Percentiles rank a stretch among this genome's conserved stretches.
These are phyloP conservation scores for Myriangium duriaei DNA, from an alignment of 2,329 filamentous ascomycete genomes.

Conservation along the genomic window DNA sequence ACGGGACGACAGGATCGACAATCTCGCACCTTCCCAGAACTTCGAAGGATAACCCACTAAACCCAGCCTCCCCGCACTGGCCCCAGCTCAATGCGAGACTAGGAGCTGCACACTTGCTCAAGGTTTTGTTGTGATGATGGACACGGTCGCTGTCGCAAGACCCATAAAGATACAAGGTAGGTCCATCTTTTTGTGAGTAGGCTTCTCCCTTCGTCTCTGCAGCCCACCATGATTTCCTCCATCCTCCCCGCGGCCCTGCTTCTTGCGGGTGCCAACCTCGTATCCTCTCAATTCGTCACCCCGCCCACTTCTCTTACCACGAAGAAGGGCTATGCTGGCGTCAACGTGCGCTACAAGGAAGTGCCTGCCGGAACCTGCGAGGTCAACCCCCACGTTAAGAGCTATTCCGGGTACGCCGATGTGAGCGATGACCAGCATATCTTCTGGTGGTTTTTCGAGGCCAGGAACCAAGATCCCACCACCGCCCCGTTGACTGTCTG, in stretches of 20 bases:
- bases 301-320: conserved; percentile 38
- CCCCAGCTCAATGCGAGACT: too few species aligned
- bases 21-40: too few species aligned
- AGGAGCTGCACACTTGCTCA: too few species aligned
- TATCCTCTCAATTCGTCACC: conserved; percentile 43
- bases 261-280: background rate
- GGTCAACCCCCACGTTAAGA: conserved; percentile 43
- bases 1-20: too few species aligned
- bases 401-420: conserved; percentile 44
- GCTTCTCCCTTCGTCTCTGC: too few species aligned
- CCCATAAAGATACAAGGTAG: too few species aligned
- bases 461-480: conserved; percentile 54
- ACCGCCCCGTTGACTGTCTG: conserved; percentile 46
- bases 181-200: too few species aligned
- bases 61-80: too few species aligned
- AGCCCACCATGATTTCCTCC: background rate
- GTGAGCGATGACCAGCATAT: conserved; percentile 39
- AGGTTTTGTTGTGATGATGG: too few species aligned
- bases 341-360: conserved; percentile 47
- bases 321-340: conserved; percentile 32
- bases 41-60: too few species aligned
- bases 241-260: background rate
- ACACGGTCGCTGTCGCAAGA: too few species aligned
- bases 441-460: conserved; percentile 89
- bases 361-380: conserved; percentile 44